Base-by-base conservation (phyloP, 345 rosid species). In the Camelina hispida region DNA sequence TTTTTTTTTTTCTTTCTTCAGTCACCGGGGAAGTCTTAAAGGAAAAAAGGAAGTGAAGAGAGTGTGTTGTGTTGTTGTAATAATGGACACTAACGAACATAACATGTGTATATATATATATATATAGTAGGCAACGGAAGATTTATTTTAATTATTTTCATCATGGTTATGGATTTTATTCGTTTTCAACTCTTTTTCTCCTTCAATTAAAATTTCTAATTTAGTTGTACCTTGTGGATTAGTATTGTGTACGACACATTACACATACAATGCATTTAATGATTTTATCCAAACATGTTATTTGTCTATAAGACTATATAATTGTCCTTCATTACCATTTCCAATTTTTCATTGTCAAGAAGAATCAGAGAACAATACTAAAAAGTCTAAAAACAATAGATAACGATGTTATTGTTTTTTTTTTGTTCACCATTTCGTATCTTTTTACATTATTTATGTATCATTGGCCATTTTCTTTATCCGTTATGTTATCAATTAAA, bases 61-160 rank as follows among this genome's bases (percentile, higher is more conserved):
- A 18, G 59, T 14, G 56, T 71, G 20, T 61, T 52, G 57, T 52
- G 57, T 50, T 42, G 56, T 32, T 32, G 12, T 43, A 43, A 40
- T 34, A 20, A 9, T 71, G 60, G 57, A 71, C 72, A 77, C 66
- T 63, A 46, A 70, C 53, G 64, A 38, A 77, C 66, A 60, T 22
- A 25, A 25, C 28, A 28, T 28, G 30, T 28, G 30, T 28, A 28
- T 63, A 15, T 70, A 34, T 70, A 20, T n/a, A n/a, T n/a, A n/a
- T n/a, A 22, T 76, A 64, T 64, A 76, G 59, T 59, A 14, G 23
- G 68, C 61, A 59, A 42, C 38, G n/a, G n/a, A 44, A 34, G n/a
- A 34, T n/a, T 66, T 40, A 9, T 38, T 68, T 68, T 59, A 1
- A 37, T 34, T 34, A 34, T 34, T 34, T 34, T 75, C 15, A 16